Evolutionary conservation across 306 rosid genomes (phyloP), one percentile per base, ranked within the genome.

Genomic region (Sicyos edulis): DNA sequence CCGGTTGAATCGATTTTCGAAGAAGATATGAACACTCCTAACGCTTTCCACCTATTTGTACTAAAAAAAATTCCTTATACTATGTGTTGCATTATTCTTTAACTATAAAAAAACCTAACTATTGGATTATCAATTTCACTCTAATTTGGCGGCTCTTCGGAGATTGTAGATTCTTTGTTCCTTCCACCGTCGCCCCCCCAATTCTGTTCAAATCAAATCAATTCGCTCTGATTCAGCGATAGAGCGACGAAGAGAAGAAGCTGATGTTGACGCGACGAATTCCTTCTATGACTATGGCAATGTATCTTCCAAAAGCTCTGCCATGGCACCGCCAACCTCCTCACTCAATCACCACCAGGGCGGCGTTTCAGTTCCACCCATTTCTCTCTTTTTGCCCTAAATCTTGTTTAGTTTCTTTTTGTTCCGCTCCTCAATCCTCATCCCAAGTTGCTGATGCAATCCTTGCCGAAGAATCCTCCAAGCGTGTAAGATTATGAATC

Each of bases 181-280:
- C 72, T 22, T 8, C 21, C 40, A 56, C 51, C 19, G 22, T 55
- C 14, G 51, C 1, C 17, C 11, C 17, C 11, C 29, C 29, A 26
- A 26, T 1, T 26, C 42, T 1, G 7, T 37, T 37, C 19, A 54
- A 11, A 20, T 55, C 29, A 52, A 17, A 20, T 55, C 29, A 52
- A 17, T 34, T 54, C 64, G 10, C 34, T 49, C 50, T 14, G 45
- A 24, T 51, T 11, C 37, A 3, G 75, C 63, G 1, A 12, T 44
- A 8, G 29, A 54, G 76, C 21, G 24, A 12, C 55, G 21, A 40
- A 20, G 72, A 20, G 66, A 40, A 42, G 24, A 37, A 40, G 22
- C 51, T 5, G 80, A 87, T 88, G 92, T 47, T 87, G 81, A 70
- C 81, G 34, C 88, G 85, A n/a, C 87, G 87, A 29, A 66, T 86